Evolutionary conservation across 176 grass and related monocot species (phyloP).

Genomic region (Phoenix roebelenii): DNA sequence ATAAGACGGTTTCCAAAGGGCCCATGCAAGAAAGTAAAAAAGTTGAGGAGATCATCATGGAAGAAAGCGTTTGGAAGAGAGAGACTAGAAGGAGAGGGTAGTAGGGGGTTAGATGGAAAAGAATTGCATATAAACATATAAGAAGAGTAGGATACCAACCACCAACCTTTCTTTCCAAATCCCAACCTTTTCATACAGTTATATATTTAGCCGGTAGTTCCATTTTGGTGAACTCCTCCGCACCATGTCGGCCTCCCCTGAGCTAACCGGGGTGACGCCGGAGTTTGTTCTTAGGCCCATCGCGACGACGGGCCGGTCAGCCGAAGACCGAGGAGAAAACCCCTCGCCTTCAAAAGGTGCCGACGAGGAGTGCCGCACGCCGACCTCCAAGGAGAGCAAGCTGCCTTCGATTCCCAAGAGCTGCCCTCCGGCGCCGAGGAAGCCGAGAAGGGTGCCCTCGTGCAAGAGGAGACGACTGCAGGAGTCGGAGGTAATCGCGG

Average conservation of each 20-base stretch:
- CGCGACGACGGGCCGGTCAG: conserved; percentile 1
- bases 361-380: conserved; percentile 7
- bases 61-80: conserved; percentile 2
- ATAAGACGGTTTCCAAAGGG: conserved; percentile 13
- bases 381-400: conserved; percentile 15
- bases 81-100: neutral
- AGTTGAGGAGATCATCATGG: conserved; percentile 19
- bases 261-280: neutral
- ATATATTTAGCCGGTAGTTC: too few species aligned
- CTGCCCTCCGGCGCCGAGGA: conserved; percentile 18
- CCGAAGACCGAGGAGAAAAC: neutral
- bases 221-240: neutral
- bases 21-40: conserved; percentile 3
- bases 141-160: neutral
- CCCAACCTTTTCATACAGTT: neutral
- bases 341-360: neutral
- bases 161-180: neutral
- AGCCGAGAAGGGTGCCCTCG: neutral
- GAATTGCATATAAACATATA: neutral
- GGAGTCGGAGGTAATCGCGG: conserved; percentile 12
- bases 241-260: conserved; percentile 6
- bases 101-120: neutral
- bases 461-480: neutral
- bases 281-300: conserved; percentile 1
- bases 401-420: conserved; percentile 1